Evolutionary conservation across 371 early-diverging fungal species (phyloP), one percentile per base, ranked within the genome.

Genomic region (Mucor racemosus): DNA sequence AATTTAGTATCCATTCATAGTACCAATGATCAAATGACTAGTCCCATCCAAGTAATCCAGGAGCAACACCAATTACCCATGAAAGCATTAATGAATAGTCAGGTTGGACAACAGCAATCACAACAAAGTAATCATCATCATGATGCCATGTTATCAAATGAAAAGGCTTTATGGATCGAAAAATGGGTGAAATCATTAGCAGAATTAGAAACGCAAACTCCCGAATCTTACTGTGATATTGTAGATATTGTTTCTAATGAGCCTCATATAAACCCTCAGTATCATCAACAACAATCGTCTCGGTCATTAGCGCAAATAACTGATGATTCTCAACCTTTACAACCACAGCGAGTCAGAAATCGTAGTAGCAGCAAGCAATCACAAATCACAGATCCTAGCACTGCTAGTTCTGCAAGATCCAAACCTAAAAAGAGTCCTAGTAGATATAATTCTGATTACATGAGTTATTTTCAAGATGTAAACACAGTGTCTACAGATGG

Each of bases 91-190:
- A 17, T 14, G 57, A n/a, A 36, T 56, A 56, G 36, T 17, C 33
- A 36, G 8, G 58, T 38, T 38, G 58, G 36, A 21, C 58, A 58
- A 36, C 39, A 10, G 40, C 58, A 19, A n/a, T 3, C 26, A 26
- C 26, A 26, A 26, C 26, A 26, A 26, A 26, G 26, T 26, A 58
- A 36, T 11, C 38, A 58, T 38, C 39, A 39, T 40, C 36, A 21
- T 58, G 46, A 46, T 19, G 19, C 46, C 46, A 46, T 46, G 17
- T 26, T 67, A 10, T 67, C 67, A 31, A 41, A 56, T 7, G 68
- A 72, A 26, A 72, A 72, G 35, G 50, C 40, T 13, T n/a, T 63
- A 1, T 72, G 72, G 72, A 68, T 72, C 7, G 72, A 72, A n/a
- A 62, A 66, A 40, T 72, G 72, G 72, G 57, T 67, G 7, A 67